Evolutionary conservation across 257 asterid genomes (phyloP).

Genomic region (Plantago ovata): DNA sequence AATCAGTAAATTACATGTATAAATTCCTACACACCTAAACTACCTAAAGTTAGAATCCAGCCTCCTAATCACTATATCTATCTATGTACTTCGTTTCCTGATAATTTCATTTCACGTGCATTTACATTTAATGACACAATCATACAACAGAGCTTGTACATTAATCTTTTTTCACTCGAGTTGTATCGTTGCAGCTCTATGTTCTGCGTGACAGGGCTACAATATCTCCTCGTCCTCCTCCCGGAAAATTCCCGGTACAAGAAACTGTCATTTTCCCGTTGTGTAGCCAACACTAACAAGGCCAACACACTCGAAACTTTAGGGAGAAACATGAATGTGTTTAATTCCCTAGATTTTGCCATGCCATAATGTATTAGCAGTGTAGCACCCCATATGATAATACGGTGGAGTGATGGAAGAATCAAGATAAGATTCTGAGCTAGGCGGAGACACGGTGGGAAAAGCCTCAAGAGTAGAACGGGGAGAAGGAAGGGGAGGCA

Average conservation of each 20-base stretch:
- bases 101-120: constrained; percentile 6
- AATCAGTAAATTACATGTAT: too few species aligned
- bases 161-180: too few species aligned
- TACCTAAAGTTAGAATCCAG: too few species aligned
- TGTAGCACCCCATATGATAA: constrained; percentile 18
- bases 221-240: too few species aligned
- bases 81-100: too few species aligned
- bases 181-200: too few species aligned
- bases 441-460: constrained; percentile 22
- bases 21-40: too few species aligned
- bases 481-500: constrained; percentile 22
- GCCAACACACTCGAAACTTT: too few species aligned
- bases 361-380: constrained; percentile 4
- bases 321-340: too few species aligned
- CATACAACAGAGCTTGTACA: too few species aligned
- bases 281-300: too few species aligned
- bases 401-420: constrained; percentile 8
- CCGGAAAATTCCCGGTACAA: not conserved
- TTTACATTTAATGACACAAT: not conserved
- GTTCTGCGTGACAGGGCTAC: not conserved
- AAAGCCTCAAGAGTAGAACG: constrained; percentile 29
- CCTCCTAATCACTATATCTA: too few species aligned
- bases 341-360: constrained; percentile 12
- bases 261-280: not conserved
- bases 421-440: constrained; percentile 7